Evolutionary conservation across 2,329 filamentous ascomycete species (phyloP).

Genomic region (Fusarium sororula): DNA sequence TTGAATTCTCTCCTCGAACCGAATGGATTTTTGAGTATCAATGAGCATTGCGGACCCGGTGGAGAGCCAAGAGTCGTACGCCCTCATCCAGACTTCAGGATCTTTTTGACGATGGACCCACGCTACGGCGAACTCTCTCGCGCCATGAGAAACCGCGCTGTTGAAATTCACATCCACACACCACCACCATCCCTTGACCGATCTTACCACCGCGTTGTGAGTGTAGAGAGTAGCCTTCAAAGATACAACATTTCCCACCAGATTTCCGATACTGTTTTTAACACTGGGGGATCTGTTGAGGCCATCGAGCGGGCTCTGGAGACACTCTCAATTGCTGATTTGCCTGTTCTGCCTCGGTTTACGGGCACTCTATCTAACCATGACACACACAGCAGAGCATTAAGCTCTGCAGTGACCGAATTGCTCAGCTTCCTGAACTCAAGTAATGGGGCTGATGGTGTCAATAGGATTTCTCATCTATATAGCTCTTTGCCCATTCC

Average conservation of each 20-base stretch:
- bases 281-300: slow-evolving; percentile 35
- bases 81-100: slow-evolving; percentile 86
- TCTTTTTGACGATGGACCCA: slow-evolving; percentile 94
- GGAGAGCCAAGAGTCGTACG: slow-evolving; percentile 82
- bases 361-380: slow-evolving; percentile 36
- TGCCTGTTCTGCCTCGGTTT: slow-evolving; percentile 50
- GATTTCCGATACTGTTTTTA: slow-evolving; percentile 42
- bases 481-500: slow-evolving; percentile 47
- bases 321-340: slow-evolving; percentile 58
- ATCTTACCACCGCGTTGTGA: slow-evolving; percentile 53
- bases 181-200: slow-evolving; percentile 46
- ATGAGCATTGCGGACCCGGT: slow-evolving; percentile 87
- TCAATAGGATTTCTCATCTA: slow-evolving; percentile 48
- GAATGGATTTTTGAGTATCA: slow-evolving; percentile 86
- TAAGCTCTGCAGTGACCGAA: slow-evolving; percentile 32
- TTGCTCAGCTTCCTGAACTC: slow-evolving; percentile 47
- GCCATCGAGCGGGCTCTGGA: slow-evolving; percentile 54
- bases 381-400: background rate
- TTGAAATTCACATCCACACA: slow-evolving; percentile 82
- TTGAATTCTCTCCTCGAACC: slow-evolving; percentile 95
- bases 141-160: slow-evolving; percentile 94
- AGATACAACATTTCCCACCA: slow-evolving; percentile 55
- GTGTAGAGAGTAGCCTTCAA: slow-evolving; percentile 60
- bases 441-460: slow-evolving; percentile 39
- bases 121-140: slow-evolving; percentile 92